Conservation (phyloP, 73 alveolate genomes). For the Paramecium sonneborni region DNA sequence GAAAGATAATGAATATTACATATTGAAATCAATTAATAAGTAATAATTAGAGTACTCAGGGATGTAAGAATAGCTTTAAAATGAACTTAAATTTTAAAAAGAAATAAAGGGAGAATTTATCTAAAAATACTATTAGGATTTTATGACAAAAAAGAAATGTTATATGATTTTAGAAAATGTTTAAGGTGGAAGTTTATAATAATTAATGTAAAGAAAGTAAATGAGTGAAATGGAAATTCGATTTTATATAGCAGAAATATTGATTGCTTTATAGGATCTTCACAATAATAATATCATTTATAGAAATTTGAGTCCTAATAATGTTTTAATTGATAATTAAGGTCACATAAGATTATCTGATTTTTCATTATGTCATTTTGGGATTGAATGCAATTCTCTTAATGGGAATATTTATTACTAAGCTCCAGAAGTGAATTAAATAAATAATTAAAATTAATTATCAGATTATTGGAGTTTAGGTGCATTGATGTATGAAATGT, state of each 20-base stretch:
- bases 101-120: neutral
- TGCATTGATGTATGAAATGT: slow-evolving; percentile 84
- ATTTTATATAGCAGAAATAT: slow-evolving; percentile 58
- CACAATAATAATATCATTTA: slow-evolving; percentile 47
- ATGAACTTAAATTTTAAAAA: neutral
- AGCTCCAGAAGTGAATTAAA: slow-evolving; percentile 75
- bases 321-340: slow-evolving; percentile 14
- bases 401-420: slow-evolving; percentile 45
- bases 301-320: slow-evolving; percentile 54
- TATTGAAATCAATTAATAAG: neutral
- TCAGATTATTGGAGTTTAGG: slow-evolving; percentile 74
- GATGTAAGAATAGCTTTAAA: neutral
- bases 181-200: neutral
- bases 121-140: neutral
- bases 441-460: neutral
- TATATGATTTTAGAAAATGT: neutral
- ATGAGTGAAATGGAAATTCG: slow-evolving; percentile 7
- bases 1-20: neutral
- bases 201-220: neutral
- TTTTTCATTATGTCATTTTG: slow-evolving; percentile 36
- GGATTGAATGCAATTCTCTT: neutral
- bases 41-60: neutral
- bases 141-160: neutral
- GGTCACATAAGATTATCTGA: slow-evolving; percentile 58
- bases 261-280: slow-evolving; percentile 26